Conservation (phyloP, 805 yeast genomes). For the Wickerhamiella australiensis region DNA sequence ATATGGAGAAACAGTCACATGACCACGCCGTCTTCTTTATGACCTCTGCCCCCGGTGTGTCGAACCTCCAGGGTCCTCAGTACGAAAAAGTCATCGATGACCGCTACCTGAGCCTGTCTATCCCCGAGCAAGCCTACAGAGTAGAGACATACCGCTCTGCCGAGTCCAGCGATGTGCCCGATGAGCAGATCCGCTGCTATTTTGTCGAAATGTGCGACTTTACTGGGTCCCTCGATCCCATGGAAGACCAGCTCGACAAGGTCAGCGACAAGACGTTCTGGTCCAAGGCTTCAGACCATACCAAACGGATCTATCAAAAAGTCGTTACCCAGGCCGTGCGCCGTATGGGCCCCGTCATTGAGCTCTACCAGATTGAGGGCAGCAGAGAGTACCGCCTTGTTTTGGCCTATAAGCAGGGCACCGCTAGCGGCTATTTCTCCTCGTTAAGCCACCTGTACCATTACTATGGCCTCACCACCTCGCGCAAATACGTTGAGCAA, state of each 20-base stretch:
- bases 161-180: slow-evolving; percentile 27
- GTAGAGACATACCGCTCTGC: slow-evolving; percentile 65
- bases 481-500: slow-evolving; percentile 89
- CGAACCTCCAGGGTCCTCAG: slow-evolving; percentile 34
- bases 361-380: slow-evolving; percentile 67
- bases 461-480: slow-evolving; percentile 72
- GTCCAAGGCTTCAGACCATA: slow-evolving; percentile 65
- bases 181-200: slow-evolving; percentile 52
- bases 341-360: slow-evolving; percentile 87
- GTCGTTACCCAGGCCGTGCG: slow-evolving; percentile 55
- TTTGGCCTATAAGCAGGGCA: slow-evolving; percentile 73
- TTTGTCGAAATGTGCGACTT: slow-evolving; percentile 66
- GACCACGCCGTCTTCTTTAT: slow-evolving; percentile 90
- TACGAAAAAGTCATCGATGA: slow-evolving; percentile 75
- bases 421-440: slow-evolving; percentile 77
- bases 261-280: slow-evolving; percentile 72
- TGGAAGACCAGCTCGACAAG: slow-evolving; percentile 42
- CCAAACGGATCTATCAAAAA: slow-evolving; percentile 63
- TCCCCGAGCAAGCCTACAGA: slow-evolving; percentile 28
- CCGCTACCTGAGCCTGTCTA: slow-evolving; percentile 42
- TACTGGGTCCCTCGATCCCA: slow-evolving; percentile 24
- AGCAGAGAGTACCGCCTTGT: slow-evolving; percentile 76
- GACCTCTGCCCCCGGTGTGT: slow-evolving; percentile 44
- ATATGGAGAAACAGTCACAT: slow-evolving; percentile 63
- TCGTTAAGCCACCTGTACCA: slow-evolving; percentile 78